These are phyloP conservation scores for Mortierella sp. DNA, from an alignment of 371 early-diverging fungal genomes.

Conservation along the genomic window DNA sequence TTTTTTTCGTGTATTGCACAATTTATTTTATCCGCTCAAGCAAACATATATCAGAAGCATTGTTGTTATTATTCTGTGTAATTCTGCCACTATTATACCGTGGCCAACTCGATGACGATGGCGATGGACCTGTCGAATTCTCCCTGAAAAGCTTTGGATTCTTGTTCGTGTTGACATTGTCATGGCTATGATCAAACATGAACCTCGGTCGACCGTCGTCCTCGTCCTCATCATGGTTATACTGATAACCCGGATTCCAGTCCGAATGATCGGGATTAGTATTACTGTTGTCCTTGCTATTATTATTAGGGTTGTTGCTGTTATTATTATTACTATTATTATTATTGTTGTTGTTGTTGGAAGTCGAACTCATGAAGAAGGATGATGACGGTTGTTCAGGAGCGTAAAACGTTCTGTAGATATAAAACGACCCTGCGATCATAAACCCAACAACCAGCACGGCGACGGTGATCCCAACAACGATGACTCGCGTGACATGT, in stretches of 20 bases:
- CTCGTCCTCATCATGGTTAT: constrained; percentile 18
- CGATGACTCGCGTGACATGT: constrained; percentile 6
- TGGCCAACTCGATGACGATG: neutral
- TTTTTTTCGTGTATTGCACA: neutral
- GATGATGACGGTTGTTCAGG: neutral
- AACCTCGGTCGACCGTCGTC: constrained; percentile 11
- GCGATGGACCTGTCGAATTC: neutral
- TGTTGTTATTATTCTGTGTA: neutral
- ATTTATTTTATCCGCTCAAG: constrained; percentile 5
- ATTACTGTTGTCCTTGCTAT: neutral
- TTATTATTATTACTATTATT: neutral
- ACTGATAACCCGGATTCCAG: constrained; percentile 9
- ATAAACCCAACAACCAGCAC: constrained; percentile 13
- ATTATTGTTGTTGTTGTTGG: neutral
- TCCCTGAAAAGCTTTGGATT: constrained; percentile 20
- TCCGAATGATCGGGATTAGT: neutral
- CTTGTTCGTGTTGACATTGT: constrained; percentile 25
- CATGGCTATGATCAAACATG: constrained; percentile 30
- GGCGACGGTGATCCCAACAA: constrained; percentile 12
- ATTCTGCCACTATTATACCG: neutral
- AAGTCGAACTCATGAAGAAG: constrained; percentile 5
- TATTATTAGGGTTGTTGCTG: neutral
- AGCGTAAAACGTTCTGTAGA: constrained; percentile 20
- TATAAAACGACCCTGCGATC: constrained; percentile 18
- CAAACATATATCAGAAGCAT: constrained; percentile 10